Base-by-base conservation (phyloP, 2,329 filamentous ascomycete species). In the Epichloe bromicola region DNA sequence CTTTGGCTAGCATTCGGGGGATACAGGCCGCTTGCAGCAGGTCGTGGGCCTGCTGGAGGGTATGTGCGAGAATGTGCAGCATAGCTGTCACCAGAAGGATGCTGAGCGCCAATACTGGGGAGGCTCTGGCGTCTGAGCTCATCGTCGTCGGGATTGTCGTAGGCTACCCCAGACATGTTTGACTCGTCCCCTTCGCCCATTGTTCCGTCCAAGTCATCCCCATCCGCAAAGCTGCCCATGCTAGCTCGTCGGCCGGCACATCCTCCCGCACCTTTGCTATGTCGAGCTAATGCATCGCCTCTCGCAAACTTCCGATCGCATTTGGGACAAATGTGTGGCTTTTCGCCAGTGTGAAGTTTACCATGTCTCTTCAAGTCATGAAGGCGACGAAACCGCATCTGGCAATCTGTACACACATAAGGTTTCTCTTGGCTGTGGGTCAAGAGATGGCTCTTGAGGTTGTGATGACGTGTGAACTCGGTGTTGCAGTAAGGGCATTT, bases 361-460 rank as follows among this genome's bases (percentile, higher is more conserved):
- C 86, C 89, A 65, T 98, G 93, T 40, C 93, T 82, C 72, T 98
- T 98, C 57, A 98, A 70, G 63, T 98, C 93, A 64, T 98, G 93
- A 48, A 97, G 74, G 56, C 93, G 82, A 51, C 93, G 81, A 68
- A 98, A 98, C 49, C 91, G 83, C 67, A 93, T 87, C 59, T 91
- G 81, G 65, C 93, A 98, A n/a, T 87, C 88, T 55, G 88, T 83
- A 64, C 93, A 98, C 30, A 93, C 80, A 63, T 93, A 98, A 0
- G 93, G 93, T 69, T 98, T 98, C 67, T 98, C 93, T 73, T 98
- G 91, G 61, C 90, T 96, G 67, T 97, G 93, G 0, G 93, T 97
- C 64, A 98, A 79, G 52, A 98, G 78, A 70, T 98, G 93, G 59
- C 89, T 96, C 71, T 97, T 98, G 30, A 97, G 78, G 62, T 98